Evolutionary conservation across 2,329 filamentous ascomycete species (phyloP), one percentile per base, ranked within the genome.

Genomic region (Acrocalymma vagum): DNA sequence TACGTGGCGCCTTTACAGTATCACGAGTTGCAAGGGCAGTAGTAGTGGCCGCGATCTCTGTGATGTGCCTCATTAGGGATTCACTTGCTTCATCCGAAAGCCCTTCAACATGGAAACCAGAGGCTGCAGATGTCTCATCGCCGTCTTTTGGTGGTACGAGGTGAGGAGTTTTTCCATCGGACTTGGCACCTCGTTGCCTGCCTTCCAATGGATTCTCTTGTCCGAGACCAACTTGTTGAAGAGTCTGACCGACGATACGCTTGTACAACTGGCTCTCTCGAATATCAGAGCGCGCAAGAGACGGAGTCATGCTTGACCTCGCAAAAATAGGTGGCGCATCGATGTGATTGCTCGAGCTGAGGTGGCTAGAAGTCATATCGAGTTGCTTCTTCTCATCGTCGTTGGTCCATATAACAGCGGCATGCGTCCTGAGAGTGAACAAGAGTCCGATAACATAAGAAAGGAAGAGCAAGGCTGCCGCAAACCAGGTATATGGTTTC

Each of bases 341-440:
- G 6, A 64, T 28, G 24, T 64, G 58, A 0, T 53, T 56, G 28
- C 61, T 69, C 24, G 55, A 53, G 34, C 58, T 64, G 16, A 71
- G 53, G 24, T 63, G 61, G 38, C 63, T 71, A 11, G 59, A 53
- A 16, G 61, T 51, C 45, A 73, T 67, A 30, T 75, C 72, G 25
- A 62, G 51, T 1, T 63, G 36, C 58, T 74, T 77, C 67, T 78
- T 78, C 48, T 78, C 76, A 31, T 61, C 55, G 51, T 96, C 92
- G 7, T 82, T 87, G 60, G 91, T 94, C 94, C 94, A 99, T 53
- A 99, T 99, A 29, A 96, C 88, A 4, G 95, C 92, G 4, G 94
- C 94, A 65, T 99, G 94, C 0, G 94, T 99, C 51, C 94, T 83
- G 14, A 99, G 80, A 1, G 94, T 99, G 71, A 99, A 99, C 79